Evolutionary conservation across 2,329 filamentous ascomycete genomes (phyloP).

Genomic region (Ambrosiella xylebori): DNA sequence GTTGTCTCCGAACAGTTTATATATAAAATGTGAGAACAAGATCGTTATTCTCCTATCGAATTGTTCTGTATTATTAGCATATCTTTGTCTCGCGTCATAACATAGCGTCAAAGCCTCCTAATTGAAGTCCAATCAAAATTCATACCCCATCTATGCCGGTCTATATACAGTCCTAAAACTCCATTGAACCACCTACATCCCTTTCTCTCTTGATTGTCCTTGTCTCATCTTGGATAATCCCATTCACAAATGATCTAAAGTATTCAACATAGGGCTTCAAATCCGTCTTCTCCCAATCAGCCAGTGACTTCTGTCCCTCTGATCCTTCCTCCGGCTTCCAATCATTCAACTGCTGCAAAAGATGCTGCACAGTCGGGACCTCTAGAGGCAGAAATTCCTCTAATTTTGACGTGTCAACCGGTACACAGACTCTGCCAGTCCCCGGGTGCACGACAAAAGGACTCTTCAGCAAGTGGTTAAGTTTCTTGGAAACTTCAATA

Average conservation of each 20-base stretch:
- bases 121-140: background rate
- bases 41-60: background rate
- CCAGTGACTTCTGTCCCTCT: constrained; percentile 25
- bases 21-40: background rate
- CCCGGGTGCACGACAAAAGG: constrained; percentile 94
- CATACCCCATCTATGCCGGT: background rate
- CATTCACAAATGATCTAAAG: constrained; percentile 66
- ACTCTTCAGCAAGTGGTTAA: constrained; percentile 93
- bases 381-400: constrained; percentile 72
- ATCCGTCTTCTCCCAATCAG: constrained; percentile 95
- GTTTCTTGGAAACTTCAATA: constrained; percentile 91
- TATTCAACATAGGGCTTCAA: constrained; percentile 83
- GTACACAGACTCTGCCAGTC: constrained; percentile 86
- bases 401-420: constrained; percentile 59
- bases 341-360: constrained; percentile 71
- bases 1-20: too few species aligned
- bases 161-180: constrained; percentile 26
- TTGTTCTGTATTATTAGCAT: constrained; percentile 1
- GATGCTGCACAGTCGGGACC: constrained; percentile 75
- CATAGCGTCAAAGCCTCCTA: constrained; percentile 3
- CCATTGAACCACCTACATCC: constrained; percentile 31
- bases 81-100: constrained; percentile 1
- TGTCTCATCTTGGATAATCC: constrained; percentile 60
- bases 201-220: constrained; percentile 37
- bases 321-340: constrained; percentile 35